Evolutionary conservation across 352 stramenopile genomes (phyloP), one percentile per base, ranked within the genome.

Genomic region (Blastocystis sp.): DNA sequence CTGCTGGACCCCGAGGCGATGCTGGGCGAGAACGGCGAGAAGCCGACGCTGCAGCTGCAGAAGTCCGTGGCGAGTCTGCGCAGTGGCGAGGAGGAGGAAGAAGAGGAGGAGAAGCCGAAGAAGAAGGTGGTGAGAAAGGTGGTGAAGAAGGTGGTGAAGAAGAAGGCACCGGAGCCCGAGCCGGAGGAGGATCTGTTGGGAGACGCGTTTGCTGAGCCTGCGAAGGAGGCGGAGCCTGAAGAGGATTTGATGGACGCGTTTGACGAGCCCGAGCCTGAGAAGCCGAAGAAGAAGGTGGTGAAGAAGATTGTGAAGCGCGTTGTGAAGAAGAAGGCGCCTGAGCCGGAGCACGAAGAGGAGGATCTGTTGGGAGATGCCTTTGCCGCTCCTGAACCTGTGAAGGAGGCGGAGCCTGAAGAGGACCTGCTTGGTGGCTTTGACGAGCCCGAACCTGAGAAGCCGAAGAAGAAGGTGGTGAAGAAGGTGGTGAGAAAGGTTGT

Each of bases 281-380:
- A 84, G 74, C 74, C 74, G 17, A 84, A 84, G 69, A 79, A 79
- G 74, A 84, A 84, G 74, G 78, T 88, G 0, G 78, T 88, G 7
- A 88, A 88, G 67, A 87, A 87, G 65, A 23, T 87, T 3, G 71
- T 81, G 10, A 81, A 48, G 34, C 65, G 66, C 28, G 71, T 81
- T 52, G 71, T 81, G 9, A 81, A 81, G 71, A 84, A 84, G 74
- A 84, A 84, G 74, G 74, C 74, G 0, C 74, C 74, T 45, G 74
- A 84, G 61, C 74, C 71, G 34, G 62, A 69, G 62, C 23, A 14
- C 40, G 76, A 76, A 61, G 71, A 81, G 17, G 71, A 81, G 52
- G 45, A 81, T 28, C 21, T 64, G 38, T 17, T 65, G 56, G 45
- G 45, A 17, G 45, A 81, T 45, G 48, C 48, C 5, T 38, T 81